Percentiles rank a stretch among this genome's conserved stretches.
Conservation (phyloP, 768 basidiomycete genomes). For the Lentinula edodes region DNA sequence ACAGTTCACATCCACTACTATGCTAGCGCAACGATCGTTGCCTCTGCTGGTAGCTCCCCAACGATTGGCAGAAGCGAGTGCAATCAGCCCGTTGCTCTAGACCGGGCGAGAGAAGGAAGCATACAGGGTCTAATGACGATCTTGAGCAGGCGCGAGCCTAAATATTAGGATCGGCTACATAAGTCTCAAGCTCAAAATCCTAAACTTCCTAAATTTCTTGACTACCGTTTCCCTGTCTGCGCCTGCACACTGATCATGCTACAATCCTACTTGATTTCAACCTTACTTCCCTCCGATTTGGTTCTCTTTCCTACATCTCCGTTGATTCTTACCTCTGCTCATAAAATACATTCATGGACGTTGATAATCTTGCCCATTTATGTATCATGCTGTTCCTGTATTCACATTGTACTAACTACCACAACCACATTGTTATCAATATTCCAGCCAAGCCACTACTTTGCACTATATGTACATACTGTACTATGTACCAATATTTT, state of each 20-base stretch:
- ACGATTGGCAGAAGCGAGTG: background rate
- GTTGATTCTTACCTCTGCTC: background rate
- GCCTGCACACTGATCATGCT: too few species aligned
- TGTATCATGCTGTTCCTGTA: background rate
- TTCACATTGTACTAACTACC: background rate
- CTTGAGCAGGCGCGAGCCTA: background rate
- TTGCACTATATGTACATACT: background rate
- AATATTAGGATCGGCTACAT: background rate
- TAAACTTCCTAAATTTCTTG: background rate
- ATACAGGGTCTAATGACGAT: conserved; percentile 4
- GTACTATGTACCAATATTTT: too few species aligned
- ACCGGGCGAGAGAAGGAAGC: background rate
- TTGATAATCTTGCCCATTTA: background rate
- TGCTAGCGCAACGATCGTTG: background rate
- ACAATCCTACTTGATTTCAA: too few species aligned
- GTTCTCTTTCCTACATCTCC: background rate
- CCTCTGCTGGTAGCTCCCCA: background rate
- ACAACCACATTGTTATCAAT: background rate
- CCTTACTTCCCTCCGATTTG: background rate
- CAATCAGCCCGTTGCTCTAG: background rate
- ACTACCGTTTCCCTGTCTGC: background rate
- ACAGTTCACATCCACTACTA: conserved; percentile 4
- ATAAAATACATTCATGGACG: background rate
- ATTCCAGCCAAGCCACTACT: background rate
- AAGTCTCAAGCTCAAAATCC: background rate